phyloP scores from a whole-genome alignment of 73 alveolate species.

The Uronychia setigera region DNA sequence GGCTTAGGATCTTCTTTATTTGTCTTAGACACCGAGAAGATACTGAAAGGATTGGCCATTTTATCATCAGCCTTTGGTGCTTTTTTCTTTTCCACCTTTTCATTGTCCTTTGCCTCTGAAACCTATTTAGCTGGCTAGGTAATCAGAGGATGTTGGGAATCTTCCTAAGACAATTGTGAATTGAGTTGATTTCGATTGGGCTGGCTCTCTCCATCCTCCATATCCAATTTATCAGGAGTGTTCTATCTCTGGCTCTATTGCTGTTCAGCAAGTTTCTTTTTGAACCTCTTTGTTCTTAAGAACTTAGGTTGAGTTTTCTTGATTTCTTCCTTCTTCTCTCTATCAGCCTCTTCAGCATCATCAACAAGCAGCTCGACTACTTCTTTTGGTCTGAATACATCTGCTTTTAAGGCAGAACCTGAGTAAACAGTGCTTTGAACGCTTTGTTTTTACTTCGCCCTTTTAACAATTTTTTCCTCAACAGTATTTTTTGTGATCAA shows the following conservation, averaged over 20 bases:
- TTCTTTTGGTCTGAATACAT: conserved; percentile 94
- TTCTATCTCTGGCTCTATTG: background rate
- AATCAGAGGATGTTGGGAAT: too few relatives aligned
- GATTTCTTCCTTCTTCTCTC: background rate
- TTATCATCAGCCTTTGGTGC: background rate
- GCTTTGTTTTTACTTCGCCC: conserved; percentile 97
- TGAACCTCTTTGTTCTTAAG: background rate
- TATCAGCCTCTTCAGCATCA: conserved; percentile 72
- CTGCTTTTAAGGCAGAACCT: conserved; percentile 99
- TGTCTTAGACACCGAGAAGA: background rate
- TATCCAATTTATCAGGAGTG: background rate
- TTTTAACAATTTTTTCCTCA: conserved; percentile 97
- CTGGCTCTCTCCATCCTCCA: background rate
- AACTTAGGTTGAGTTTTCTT: background rate
- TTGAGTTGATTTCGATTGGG: background rate
- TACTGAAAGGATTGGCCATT: background rate
- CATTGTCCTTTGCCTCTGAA: background rate
- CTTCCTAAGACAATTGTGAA: too few relatives aligned
- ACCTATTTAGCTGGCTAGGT: background rate
- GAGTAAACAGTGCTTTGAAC: conserved; percentile 98
- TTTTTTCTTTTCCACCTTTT: background rate
- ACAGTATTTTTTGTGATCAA: conserved; percentile 95
- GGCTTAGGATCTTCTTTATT: background rate
- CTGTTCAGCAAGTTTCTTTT: background rate
- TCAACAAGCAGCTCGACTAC: conserved; percentile 95